These are phyloP conservation scores for Geosmithia putterillii DNA, from an alignment of 2,329 filamentous ascomycete genomes.

Conservation along the genomic window DNA sequence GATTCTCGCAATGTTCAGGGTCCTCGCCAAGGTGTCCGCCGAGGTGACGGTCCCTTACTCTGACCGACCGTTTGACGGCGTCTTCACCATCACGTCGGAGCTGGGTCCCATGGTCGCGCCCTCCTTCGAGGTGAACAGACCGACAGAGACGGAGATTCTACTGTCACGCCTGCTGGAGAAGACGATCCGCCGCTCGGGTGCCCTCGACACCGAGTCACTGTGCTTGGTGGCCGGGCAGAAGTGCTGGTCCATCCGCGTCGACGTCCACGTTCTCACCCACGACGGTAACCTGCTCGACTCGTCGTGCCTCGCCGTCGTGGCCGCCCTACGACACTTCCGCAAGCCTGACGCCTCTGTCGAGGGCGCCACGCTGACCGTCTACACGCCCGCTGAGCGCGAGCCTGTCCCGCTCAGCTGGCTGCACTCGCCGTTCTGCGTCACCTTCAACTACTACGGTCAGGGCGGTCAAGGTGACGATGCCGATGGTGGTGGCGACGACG, in stretches of 20 bases:
- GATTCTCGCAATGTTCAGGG: no score
- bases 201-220: slow-evolving; percentile 88
- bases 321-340: slow-evolving; percentile 81
- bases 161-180: slow-evolving; percentile 87
- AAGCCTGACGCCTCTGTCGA: slow-evolving; percentile 82
- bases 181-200: slow-evolving; percentile 81
- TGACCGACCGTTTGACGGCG: slow-evolving; percentile 88
- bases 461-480: slow-evolving; percentile 33
- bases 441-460: slow-evolving; percentile 72
- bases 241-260: slow-evolving; percentile 82
- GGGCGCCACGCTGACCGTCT: slow-evolving; percentile 74
- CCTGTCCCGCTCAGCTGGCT: slow-evolving; percentile 84
- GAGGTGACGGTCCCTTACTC: slow-evolving; percentile 76
- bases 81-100: slow-evolving; percentile 87
- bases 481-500: slow-evolving; percentile 11
- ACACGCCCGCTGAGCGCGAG: slow-evolving; percentile 73
- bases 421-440: slow-evolving; percentile 84
- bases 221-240: slow-evolving; percentile 86
- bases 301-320: slow-evolving; percentile 75
- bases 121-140: slow-evolving; percentile 74
- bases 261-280: slow-evolving; percentile 82
- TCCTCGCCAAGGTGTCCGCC: slow-evolving; percentile 74
- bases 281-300: slow-evolving; percentile 86
- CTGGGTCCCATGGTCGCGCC: slow-evolving; percentile 87
- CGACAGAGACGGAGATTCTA: slow-evolving; percentile 73